Percentiles rank a stretch among this genome's conserved stretches.
These are phyloP conservation scores for Albifimbria verrucaria DNA, from an alignment of 2,329 filamentous ascomycete genomes.

Conservation along the genomic window DNA sequence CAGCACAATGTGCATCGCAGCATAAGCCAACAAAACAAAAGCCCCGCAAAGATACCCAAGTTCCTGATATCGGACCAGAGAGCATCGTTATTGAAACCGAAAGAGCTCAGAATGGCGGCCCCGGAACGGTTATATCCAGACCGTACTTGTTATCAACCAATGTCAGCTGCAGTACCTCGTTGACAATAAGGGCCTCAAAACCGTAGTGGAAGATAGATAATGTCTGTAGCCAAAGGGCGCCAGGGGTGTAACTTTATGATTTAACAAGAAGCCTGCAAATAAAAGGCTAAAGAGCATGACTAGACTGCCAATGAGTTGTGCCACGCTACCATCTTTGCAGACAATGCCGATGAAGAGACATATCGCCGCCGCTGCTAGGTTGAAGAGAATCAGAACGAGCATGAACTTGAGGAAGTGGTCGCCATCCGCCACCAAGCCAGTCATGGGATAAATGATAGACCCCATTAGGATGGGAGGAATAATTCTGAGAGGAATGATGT, in stretches of 20 bases:
- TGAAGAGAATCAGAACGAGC: conserved; percentile 90
- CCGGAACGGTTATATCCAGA: conserved; percentile 95
- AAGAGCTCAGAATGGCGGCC: conserved; percentile 87
- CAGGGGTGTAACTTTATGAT: conserved; percentile 89
- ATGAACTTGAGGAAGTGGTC: conserved; percentile 88
- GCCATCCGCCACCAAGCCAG: conserved; percentile 78
- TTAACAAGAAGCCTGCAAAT: conserved; percentile 90
- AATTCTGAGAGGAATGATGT: conserved; percentile 90
- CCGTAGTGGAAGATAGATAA: conserved; percentile 98
- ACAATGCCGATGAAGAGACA: conserved; percentile 96
- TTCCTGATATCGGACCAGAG: conserved; percentile 83
- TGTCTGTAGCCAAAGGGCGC: conserved; percentile 85
- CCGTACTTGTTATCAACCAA: conserved; percentile 94
- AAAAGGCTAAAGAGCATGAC: conserved; percentile 97
- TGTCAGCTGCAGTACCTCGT: conserved; percentile 87
- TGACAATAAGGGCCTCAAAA: conserved; percentile 94
- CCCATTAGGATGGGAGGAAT: conserved; percentile 95
- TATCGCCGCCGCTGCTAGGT: conserved; percentile 87
- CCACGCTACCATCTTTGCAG: conserved; percentile 86
- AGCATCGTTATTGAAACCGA: conserved; percentile 86
- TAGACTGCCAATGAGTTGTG: conserved; percentile 87
- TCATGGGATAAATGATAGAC: conserved; percentile 97
- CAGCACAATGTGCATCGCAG: conserved; percentile 88
- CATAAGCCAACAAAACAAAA: conserved; percentile 86
- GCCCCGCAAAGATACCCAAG: conserved; percentile 74